Evolutionary conservation across 2,329 filamentous ascomycete species (phyloP).

Genomic region (Emericellopsis cladophorae): DNA sequence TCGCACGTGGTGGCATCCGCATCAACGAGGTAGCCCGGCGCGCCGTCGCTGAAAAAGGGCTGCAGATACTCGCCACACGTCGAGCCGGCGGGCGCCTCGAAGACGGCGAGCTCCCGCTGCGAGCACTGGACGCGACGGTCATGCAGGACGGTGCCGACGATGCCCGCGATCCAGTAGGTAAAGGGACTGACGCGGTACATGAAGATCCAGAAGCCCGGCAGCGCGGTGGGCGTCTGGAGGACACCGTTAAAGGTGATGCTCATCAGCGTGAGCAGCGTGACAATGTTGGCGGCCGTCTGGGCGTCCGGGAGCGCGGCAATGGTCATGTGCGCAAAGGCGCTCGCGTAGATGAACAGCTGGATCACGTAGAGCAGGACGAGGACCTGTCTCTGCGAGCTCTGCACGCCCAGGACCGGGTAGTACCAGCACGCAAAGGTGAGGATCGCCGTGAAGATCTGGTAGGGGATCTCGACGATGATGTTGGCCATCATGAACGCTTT

Average conservation of each 20-base stretch:
- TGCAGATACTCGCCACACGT: slow-evolving; percentile 47
- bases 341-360: not conserved
- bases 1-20: slow-evolving; percentile 22
- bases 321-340: slow-evolving; percentile 13
- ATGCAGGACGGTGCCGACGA: slow-evolving; percentile 52
- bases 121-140: slow-evolving; percentile 48
- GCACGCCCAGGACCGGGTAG: not conserved
- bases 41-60: slow-evolving; percentile 23
- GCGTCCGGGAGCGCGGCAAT: slow-evolving; percentile 43
- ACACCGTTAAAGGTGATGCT: slow-evolving; percentile 30
- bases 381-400: slow-evolving; percentile 28
- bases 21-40: slow-evolving; percentile 34
- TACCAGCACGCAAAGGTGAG: not conserved
- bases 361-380: slow-evolving; percentile 11
- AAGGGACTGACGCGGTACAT: slow-evolving; percentile 65
- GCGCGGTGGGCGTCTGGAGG: slow-evolving; percentile 41
- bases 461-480: slow-evolving; percentile 6
- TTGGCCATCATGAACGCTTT: slow-evolving; percentile 48
- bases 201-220: slow-evolving; percentile 69
- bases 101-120: slow-evolving; percentile 47
- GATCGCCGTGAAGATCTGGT: slow-evolving; percentile 2
- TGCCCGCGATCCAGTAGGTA: slow-evolving; percentile 57
- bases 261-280: not conserved
- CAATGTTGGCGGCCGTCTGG: slow-evolving; percentile 32
- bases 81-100: slow-evolving; percentile 39